Evolutionary conservation across 2,329 filamentous ascomycete genomes (phyloP).

Genomic region (Verticillium longisporum): DNA sequence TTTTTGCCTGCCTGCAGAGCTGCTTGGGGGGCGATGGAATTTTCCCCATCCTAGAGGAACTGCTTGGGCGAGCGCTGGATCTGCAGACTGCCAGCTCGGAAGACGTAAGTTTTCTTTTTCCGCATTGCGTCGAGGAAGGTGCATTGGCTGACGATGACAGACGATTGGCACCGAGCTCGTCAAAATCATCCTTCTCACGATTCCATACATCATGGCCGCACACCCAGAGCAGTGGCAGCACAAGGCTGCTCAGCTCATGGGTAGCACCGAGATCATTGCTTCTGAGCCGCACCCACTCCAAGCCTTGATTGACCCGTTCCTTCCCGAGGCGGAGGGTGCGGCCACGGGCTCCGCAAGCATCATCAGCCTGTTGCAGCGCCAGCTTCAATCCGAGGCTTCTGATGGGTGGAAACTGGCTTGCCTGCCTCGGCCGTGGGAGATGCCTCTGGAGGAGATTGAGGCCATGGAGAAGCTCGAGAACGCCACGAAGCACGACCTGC

Average conservation of each 20-base stretch:
- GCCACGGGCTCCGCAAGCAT: slow-evolving; percentile 60
- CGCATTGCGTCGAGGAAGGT: neutral
- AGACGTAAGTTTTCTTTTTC: slow-evolving; percentile 62
- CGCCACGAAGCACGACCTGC: slow-evolving; percentile 69
- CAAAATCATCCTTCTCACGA: slow-evolving; percentile 91
- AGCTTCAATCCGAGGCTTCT: slow-evolving; percentile 70
- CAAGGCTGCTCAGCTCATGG: slow-evolving; percentile 72
- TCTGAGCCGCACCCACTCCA: slow-evolving; percentile 82
- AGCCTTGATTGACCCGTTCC: slow-evolving; percentile 79
- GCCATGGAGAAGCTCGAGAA: slow-evolving; percentile 51
- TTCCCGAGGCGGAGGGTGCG: slow-evolving; percentile 54
- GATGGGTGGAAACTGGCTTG: slow-evolving; percentile 69
- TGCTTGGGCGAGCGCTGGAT: slow-evolving; percentile 89
- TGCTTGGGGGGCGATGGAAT: slow-evolving; percentile 78
- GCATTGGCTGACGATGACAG: slow-evolving; percentile 22
- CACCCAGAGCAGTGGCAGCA: slow-evolving; percentile 63
- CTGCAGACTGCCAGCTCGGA: slow-evolving; percentile 89
- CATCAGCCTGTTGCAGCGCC: slow-evolving; percentile 76
- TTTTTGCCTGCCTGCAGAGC: slow-evolving; percentile 79
- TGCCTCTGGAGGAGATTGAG: slow-evolving; percentile 54
- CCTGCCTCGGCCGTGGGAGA: slow-evolving; percentile 61
- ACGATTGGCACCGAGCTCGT: slow-evolving; percentile 78
- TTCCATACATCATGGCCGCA: slow-evolving; percentile 81
- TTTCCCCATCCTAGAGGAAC: slow-evolving; percentile 76
- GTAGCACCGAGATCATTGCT: slow-evolving; percentile 92